A percentile compares a stretch with the other conserved stretches of the same genome.
phyloP scores from a whole-genome alignment of 2,329 filamentous ascomycete species.

The Sarocladiaceae sp. region DNA sequence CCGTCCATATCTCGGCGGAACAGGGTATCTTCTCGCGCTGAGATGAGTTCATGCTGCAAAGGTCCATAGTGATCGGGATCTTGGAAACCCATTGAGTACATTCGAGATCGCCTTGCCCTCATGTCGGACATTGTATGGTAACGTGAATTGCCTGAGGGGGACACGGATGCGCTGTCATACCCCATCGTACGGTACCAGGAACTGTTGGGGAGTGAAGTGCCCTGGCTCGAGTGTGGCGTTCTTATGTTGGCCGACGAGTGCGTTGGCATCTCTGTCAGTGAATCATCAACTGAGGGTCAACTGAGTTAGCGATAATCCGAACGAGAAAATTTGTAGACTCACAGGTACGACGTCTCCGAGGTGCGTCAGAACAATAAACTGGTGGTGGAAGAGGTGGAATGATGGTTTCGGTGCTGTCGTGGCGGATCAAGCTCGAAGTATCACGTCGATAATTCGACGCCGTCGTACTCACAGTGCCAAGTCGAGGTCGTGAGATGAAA shows the following conservation, averaged over 20 bases:
- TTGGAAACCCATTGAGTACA: background rate
- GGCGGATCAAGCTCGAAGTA: conserved; percentile 20
- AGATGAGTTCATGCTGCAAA: conserved; percentile 25
- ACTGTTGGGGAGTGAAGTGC: background rate
- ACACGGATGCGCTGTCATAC: background rate
- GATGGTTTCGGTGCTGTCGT: background rate
- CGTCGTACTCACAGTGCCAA: conserved; percentile 26
- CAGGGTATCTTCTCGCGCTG: conserved; percentile 24
- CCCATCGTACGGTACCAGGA: conserved; percentile 7
- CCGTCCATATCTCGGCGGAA: conserved; percentile 21
- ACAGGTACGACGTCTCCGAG: background rate
- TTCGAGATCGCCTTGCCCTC: background rate
- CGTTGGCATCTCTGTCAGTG: background rate
- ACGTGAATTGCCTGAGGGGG: background rate
- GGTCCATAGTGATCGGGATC: conserved; percentile 22
- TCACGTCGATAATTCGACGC: conserved; percentile 20
- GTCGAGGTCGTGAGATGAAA: conserved; percentile 24
- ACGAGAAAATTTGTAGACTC: background rate
- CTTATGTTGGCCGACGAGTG: conserved; percentile 1
- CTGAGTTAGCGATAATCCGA: background rate
- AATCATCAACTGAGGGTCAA: conserved; percentile 3
- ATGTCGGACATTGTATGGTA: background rate
- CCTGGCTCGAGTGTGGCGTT: conserved; percentile 2
- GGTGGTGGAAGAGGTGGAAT: background rate
- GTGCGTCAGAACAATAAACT: background rate